Evolutionary conservation across 2,329 filamentous ascomycete genomes (phyloP).

Genomic region (Incumbomyces lentus): DNA sequence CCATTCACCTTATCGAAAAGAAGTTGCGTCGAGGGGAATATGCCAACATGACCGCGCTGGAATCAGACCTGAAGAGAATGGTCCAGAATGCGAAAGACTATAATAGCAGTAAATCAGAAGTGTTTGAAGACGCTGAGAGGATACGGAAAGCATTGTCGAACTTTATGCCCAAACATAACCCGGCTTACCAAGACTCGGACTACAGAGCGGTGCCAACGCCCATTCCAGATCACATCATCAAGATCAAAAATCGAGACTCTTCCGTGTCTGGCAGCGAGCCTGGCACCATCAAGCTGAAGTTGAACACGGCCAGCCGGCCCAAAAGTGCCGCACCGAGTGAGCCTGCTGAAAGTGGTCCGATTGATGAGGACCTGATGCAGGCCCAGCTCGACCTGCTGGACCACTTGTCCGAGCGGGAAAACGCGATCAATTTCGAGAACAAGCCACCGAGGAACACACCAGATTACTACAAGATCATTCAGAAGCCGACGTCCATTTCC

Average conservation of each 20-base stretch:
- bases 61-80: slow-evolving; percentile 80
- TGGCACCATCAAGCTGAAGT: slow-evolving; percentile 13
- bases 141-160: slow-evolving; percentile 78
- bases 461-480: slow-evolving; percentile 80
- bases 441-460: slow-evolving; percentile 44
- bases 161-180: slow-evolving; percentile 78
- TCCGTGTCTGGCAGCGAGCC: slow-evolving; percentile 1
- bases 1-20: slow-evolving; percentile 62
- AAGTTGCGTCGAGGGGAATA: slow-evolving; percentile 64
- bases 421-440: slow-evolving; percentile 46
- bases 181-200: slow-evolving; percentile 59
- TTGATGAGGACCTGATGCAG: slow-evolving; percentile 11
- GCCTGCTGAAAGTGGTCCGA: not conserved
- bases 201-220: slow-evolving; percentile 68
- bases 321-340: slow-evolving; percentile 12
- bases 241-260: slow-evolving; percentile 28
- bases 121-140: slow-evolving; percentile 76
- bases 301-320: slow-evolving; percentile 10
- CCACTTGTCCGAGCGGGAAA: slow-evolving; percentile 12
- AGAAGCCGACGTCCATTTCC: slow-evolving; percentile 67
- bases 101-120: slow-evolving; percentile 60
- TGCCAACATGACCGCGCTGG: slow-evolving; percentile 58
- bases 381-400: slow-evolving; percentile 15
- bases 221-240: slow-evolving; percentile 41
- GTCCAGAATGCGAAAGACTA: slow-evolving; percentile 79